Percentiles rank a stretch among this genome's conserved stretches.
These are phyloP conservation scores for Chrysosporium queenslandicum DNA, from an alignment of 2,329 filamentous ascomycete species.

Conservation along the genomic window DNA sequence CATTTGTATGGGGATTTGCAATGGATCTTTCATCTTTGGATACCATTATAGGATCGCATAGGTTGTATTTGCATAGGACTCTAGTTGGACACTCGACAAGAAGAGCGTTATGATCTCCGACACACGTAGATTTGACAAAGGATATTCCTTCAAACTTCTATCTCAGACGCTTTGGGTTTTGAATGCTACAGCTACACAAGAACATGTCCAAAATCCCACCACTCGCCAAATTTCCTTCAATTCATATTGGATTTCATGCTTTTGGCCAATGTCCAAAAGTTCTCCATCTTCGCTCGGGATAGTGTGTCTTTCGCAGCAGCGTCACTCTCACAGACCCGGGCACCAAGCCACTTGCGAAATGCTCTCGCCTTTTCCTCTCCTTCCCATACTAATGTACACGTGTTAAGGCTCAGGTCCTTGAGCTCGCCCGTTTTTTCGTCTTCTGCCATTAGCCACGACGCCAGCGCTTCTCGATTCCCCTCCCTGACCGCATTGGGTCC, in stretches of 20 bases:
- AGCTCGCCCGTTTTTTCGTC: slow-evolving; percentile 62
- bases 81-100: no score
- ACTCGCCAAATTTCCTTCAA: not conserved
- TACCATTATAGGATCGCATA: not conserved
- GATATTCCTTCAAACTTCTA: not conserved
- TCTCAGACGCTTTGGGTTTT: not conserved
- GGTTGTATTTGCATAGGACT: no score
- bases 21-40: not conserved
- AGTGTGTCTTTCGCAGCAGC: slow-evolving; percentile 74
- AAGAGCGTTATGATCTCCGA: not conserved
- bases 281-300: slow-evolving; percentile 77
- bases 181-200: not conserved
- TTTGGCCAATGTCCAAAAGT: slow-evolving; percentile 87
- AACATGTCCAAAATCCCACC: not conserved
- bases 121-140: not conserved
- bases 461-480: slow-evolving; percentile 52
- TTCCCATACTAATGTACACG: slow-evolving; percentile 78
- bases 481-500: slow-evolving; percentile 51
- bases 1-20: not conserved
- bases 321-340: slow-evolving; percentile 84
- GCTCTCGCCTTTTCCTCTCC: slow-evolving; percentile 70
- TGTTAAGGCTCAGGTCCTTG: slow-evolving; percentile 73
- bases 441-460: slow-evolving; percentile 66
- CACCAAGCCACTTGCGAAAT: slow-evolving; percentile 78
- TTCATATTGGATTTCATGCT: slow-evolving; percentile 38